phyloP scores from a whole-genome alignment of 805 yeast species.

The Saccharomycopsis sp. region DNA sequence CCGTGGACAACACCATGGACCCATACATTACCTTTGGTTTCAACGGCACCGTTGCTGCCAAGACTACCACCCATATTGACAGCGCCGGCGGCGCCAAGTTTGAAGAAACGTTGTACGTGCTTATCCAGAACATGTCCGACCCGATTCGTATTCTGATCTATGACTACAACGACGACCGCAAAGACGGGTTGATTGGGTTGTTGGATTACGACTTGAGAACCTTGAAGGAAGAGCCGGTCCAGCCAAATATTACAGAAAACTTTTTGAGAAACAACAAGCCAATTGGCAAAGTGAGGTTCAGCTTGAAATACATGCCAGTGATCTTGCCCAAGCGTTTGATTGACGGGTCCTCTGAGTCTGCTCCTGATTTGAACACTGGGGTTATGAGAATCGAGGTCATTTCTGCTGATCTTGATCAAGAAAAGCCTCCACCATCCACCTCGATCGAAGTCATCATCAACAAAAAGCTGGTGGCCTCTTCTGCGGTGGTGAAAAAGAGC shows the following conservation, averaged over 20 bases:
- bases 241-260: constrained; percentile 41
- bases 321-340: constrained; percentile 47
- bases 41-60: constrained; percentile 46
- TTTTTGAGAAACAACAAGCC: constrained; percentile 76
- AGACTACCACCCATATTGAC: constrained; percentile 59
- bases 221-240: constrained; percentile 44
- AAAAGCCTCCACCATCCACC: constrained; percentile 43
- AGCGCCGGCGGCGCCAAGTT: constrained; percentile 62
- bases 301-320: constrained; percentile 69
- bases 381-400: constrained; percentile 59
- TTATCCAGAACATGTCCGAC: constrained; percentile 69
- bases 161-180: constrained; percentile 73
- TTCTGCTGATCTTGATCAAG: constrained; percentile 28
- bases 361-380: constrained; percentile 93
- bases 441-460: constrained; percentile 66
- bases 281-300: constrained; percentile 66
- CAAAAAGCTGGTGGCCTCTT: constrained; percentile 47
- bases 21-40: constrained; percentile 78
- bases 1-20: constrained; percentile 73
- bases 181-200: constrained; percentile 75
- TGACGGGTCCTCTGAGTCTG: constrained; percentile 77
- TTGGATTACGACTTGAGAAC: constrained; percentile 65
- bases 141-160: constrained; percentile 64
- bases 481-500: constrained; percentile 47
- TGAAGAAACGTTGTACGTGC: constrained; percentile 68